These are phyloP conservation scores for Lantana camara DNA, from an alignment of 257 asterid species.

Conservation along the genomic window DNA sequence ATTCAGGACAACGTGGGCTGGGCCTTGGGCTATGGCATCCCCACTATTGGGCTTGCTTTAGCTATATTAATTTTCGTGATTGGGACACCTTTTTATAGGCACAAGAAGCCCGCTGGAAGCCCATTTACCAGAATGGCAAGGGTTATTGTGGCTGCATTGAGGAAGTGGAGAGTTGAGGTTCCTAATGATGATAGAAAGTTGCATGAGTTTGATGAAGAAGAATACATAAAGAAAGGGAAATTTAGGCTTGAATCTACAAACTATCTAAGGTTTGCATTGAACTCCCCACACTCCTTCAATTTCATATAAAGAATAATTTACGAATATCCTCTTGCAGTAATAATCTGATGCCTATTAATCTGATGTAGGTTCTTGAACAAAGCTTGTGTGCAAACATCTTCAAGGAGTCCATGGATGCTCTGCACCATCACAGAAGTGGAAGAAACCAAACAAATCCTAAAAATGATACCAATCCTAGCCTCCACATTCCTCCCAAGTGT, in stretches of 20 bases:
- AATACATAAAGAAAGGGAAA: slow-evolving; percentile 29
- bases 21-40: slow-evolving; percentile 38
- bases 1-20: slow-evolving; percentile 40
- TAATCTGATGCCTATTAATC: no score
- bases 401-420: slow-evolving; percentile 46
- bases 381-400: slow-evolving; percentile 50
- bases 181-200: slow-evolving; percentile 41
- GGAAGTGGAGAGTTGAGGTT: slow-evolving; percentile 34
- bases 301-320: no score
- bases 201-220: slow-evolving; percentile 36
- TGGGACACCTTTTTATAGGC: slow-evolving; percentile 39
- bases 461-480: slow-evolving; percentile 65
- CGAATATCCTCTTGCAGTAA: slow-evolving; percentile 58
- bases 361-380: slow-evolving; percentile 62
- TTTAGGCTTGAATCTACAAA: slow-evolving; percentile 35
- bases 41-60: slow-evolving; percentile 35
- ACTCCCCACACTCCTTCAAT: no score
- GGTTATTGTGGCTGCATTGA: slow-evolving; percentile 36
- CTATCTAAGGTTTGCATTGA: no score
- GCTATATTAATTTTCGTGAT: slow-evolving; percentile 35
- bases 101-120: slow-evolving; percentile 35
- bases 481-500: slow-evolving; percentile 73
- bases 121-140: slow-evolving; percentile 42
- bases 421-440: slow-evolving; percentile 75
- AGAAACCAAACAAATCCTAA: slow-evolving; percentile 71